A percentile compares a stretch with the other conserved stretches of the same genome.
Conservation (phyloP, 1,284 basidiomycete species). For the Austroboletus rostrupii region DNA sequence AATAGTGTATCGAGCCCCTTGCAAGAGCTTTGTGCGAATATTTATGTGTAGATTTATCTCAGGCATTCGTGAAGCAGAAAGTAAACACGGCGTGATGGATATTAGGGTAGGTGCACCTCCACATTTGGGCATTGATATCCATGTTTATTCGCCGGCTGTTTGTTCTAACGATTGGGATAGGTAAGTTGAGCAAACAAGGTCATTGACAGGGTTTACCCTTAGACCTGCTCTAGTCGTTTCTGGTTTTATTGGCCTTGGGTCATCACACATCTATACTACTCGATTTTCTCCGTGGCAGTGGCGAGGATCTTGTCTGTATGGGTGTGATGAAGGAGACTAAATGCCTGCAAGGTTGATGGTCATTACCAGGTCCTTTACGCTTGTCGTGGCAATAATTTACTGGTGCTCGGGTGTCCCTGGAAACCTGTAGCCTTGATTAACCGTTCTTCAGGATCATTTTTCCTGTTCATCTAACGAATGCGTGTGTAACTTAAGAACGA, state of each 20-base stretch:
- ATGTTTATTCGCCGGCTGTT: conserved; percentile 3
- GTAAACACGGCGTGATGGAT: conserved; percentile 70
- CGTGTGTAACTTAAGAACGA: conserved; percentile 35
- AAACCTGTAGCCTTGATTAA: conserved; percentile 5
- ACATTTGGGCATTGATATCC: not conserved
- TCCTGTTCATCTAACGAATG: conserved; percentile 65
- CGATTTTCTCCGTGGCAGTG: conserved; percentile 68
- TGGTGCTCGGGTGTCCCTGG: conserved; percentile 36
- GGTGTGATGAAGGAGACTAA: not conserved
- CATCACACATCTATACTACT: conserved; percentile 53
- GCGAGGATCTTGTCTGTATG: conserved; percentile 29
- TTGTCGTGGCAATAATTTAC: conserved; percentile 50
- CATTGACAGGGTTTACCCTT: not conserved
- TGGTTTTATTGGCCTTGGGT: conserved; percentile 68
- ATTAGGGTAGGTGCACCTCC: conserved; percentile 59
- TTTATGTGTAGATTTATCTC: conserved; percentile 63
- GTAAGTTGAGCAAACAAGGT: conserved; percentile 17
- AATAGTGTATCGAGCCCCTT: conserved; percentile 64
- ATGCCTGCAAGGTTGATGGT: conserved; percentile 60
- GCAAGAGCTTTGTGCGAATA: conserved; percentile 66
- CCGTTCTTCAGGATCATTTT: conserved; percentile 54
- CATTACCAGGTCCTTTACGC: conserved; percentile 61
- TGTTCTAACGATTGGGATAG: conserved; percentile 58
- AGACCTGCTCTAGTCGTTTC: conserved; percentile 53
- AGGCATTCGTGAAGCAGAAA: conserved; percentile 73